Conservation (phyloP, 345 rosid species). For the Heritiera littoralis region DNA sequence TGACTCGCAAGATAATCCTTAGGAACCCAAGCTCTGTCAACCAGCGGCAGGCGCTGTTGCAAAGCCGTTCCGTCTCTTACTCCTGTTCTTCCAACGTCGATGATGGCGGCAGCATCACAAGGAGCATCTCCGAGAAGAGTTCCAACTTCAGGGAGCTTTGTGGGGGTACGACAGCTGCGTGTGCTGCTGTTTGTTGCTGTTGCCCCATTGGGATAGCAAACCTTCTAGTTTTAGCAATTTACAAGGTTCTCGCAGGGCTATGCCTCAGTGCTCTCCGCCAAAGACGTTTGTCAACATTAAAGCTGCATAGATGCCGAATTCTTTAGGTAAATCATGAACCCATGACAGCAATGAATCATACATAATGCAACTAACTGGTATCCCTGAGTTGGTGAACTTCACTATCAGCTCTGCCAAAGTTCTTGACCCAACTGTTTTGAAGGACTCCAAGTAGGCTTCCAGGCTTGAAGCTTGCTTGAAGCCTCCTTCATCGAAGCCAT, state of each 20-base stretch:
- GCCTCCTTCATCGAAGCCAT: constrained; percentile 46
- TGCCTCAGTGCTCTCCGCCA: constrained; percentile 45
- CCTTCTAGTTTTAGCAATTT: constrained; percentile 52
- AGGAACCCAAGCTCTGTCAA: not conserved
- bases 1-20: constrained; percentile 16
- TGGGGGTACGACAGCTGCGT: constrained; percentile 67
- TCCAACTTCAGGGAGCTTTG: constrained; percentile 39
- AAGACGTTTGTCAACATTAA: constrained; percentile 41
- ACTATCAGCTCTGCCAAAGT: too few species aligned
- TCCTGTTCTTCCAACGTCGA: constrained; percentile 3
- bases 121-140: constrained; percentile 20
- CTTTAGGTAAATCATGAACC: constrained; percentile 50
- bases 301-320: constrained; percentile 38
- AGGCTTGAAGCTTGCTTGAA: constrained; percentile 35
- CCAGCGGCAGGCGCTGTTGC: constrained; percentile 16
- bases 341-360: constrained; percentile 52
- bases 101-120: constrained; percentile 28
- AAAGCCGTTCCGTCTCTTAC: constrained; percentile 15
- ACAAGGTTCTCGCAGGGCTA: constrained; percentile 56
- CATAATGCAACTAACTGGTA: constrained; percentile 40
- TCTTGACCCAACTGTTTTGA: constrained; percentile 41
- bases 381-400: constrained; percentile 30
- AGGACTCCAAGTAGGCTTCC: constrained; percentile 40
- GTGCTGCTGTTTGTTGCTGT: constrained; percentile 75
- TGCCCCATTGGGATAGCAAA: constrained; percentile 58